phyloP scores from a whole-genome alignment of 805 yeast genomes.

The Candida khao-thaluensis region DNA sequence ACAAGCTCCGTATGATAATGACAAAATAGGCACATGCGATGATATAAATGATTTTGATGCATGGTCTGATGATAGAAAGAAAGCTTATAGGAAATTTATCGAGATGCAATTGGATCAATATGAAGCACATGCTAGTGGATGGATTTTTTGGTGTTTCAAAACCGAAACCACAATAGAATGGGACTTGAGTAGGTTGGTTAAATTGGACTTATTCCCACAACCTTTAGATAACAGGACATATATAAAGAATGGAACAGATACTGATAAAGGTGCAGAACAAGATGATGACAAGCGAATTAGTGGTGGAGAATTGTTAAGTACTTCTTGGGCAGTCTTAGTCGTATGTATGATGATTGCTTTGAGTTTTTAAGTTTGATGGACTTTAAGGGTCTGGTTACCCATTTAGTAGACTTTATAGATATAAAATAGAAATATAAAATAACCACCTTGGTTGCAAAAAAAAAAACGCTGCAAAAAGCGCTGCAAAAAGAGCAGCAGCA shows the following conservation, averaged over 20 bases:
- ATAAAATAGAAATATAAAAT: too few species aligned
- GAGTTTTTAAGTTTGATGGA: too few species aligned
- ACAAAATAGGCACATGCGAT: slow-evolving; percentile 45
- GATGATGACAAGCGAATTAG: not conserved
- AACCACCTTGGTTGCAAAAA: too few species aligned
- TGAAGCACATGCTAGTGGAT: slow-evolving; percentile 48
- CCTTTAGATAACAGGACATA: slow-evolving; percentile 47
- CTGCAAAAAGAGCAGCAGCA: too few species aligned
- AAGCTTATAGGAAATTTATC: slow-evolving; percentile 50
- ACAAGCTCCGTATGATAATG: slow-evolving; percentile 26
- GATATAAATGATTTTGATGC: slow-evolving; percentile 34
- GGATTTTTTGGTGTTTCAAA: slow-evolving; percentile 73
- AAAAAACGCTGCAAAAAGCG: too few species aligned
- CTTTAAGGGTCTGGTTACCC: too few species aligned
- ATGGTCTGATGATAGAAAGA: slow-evolving; percentile 47
- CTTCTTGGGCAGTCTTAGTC: not conserved
- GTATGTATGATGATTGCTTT: too few species aligned
- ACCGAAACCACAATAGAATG: slow-evolving; percentile 68
- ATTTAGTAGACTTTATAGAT: too few species aligned
- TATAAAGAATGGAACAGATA: slow-evolving; percentile 33
- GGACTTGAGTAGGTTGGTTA: slow-evolving; percentile 60
- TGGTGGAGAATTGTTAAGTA: not conserved
- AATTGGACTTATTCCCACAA: slow-evolving; percentile 55
- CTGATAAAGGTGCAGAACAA: slow-evolving; percentile 16
- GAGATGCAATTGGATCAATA: slow-evolving; percentile 62